Base-by-base conservation (phyloP, 1,139 yeast species). In the Saccharomycopsis crataegensis region DNA sequence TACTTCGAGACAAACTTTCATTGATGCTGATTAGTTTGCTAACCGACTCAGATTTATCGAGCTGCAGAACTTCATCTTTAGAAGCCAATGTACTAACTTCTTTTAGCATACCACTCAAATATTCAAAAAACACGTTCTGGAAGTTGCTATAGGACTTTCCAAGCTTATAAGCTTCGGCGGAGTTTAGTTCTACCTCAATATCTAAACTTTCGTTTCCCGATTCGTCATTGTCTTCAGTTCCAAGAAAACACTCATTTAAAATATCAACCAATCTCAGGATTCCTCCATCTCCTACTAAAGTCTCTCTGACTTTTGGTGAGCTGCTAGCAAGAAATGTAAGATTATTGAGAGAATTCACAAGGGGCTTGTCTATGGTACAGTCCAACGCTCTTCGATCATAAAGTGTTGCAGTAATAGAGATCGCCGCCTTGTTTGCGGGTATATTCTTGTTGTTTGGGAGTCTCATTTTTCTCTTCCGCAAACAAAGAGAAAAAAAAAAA, bases 371-470 rank as follows among this genome's bases (percentile, higher is more conserved):
- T 33, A 90, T 80, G 1, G 96, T 86, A 58, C 91, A 88, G 67
- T 93, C 99, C 56, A 93, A 75, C 0, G 98, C 98, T 52, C 98
- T 72, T 59, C 98, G 72, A 69, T 93, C 98, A 65, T 93, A 93
- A 43, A 91, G 79, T 41, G 91, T 82, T 34, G 96, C 80, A 9
- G 96, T 86, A 58, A 93, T 90, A 40, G 93, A 83, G 45, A 91
- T 88, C 17, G 96, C 90, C 6, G 99, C 97, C 66, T 86, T 78
- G 71, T 93, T 93, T 59, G 82, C 77, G 51, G 83, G 71, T 55
- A 89, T 79, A 34, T 91, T 83, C 65, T 87, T 81, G 70, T 85
- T 87, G 70, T 90, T 90, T 51, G 96, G 82, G 65, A 90, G 96
- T 71, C 98, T 83, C 99, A 93, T 90, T 22, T n/a, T 11, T 4